Evolutionary conservation across 139 green algal species (phyloP).

Genomic region (Gonium pectorale): DNA sequence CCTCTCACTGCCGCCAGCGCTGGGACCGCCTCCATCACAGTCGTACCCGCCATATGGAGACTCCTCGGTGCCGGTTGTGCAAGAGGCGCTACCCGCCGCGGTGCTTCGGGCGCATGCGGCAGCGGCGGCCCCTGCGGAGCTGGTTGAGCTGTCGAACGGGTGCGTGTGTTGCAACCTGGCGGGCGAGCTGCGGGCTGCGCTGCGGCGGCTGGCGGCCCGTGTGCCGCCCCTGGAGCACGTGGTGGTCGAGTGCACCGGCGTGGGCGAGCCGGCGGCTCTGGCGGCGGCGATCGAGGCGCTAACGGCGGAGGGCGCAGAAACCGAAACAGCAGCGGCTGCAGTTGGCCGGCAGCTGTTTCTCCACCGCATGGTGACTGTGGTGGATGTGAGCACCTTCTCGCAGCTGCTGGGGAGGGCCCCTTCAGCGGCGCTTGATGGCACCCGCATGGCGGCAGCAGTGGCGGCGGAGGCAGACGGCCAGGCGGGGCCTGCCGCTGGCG

Average conservation of each 20-base stretch:
- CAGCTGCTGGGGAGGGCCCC: background rate
- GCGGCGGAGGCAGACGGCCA: no score
- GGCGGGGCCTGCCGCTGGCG: no score
- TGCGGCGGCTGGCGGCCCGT: background rate
- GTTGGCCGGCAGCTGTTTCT: background rate
- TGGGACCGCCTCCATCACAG: background rate
- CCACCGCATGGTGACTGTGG: slow-evolving; percentile 12
- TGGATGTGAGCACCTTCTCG: background rate
- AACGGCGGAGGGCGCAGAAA: background rate
- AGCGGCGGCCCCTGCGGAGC: background rate
- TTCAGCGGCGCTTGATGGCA: no score
- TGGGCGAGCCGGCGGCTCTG: slow-evolving; percentile 77
- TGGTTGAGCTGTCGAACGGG: slow-evolving; percentile 84
- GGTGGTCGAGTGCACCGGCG: slow-evolving; percentile 83
- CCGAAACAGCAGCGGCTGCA: background rate
- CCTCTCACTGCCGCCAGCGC: slow-evolving; percentile 14
- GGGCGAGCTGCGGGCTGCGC: slow-evolving; percentile 74
- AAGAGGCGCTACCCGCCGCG: background rate
- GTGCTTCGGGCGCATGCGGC: background rate
- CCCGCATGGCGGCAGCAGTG: no score
- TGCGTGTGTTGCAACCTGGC: slow-evolving; percentile 91
- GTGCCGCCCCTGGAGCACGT: slow-evolving; percentile 68
- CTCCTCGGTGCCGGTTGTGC: background rate
- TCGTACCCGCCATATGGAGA: background rate
- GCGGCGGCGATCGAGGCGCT: slow-evolving; percentile 55